Evolutionary conservation across 2,329 filamentous ascomycete genomes (phyloP).

Genomic region (Fusarium albidum): DNA sequence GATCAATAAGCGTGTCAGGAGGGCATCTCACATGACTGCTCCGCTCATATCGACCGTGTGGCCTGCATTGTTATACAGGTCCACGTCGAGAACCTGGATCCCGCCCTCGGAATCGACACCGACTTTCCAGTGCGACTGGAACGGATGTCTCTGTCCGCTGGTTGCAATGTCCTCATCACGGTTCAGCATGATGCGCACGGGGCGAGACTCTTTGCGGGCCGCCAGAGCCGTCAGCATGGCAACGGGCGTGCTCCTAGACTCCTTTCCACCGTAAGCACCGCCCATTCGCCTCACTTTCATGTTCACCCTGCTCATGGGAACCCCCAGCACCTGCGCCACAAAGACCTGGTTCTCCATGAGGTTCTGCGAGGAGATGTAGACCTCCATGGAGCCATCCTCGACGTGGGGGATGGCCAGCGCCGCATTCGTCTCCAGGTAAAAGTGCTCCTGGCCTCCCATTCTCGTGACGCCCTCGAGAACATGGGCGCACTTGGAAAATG

Average conservation of each 20-base stretch:
- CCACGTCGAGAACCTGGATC: slow-evolving; percentile 81
- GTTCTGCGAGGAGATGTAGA: slow-evolving; percentile 88
- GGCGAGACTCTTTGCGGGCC: slow-evolving; percentile 78
- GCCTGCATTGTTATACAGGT: slow-evolving; percentile 86
- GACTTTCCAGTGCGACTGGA: slow-evolving; percentile 86
- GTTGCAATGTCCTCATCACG: slow-evolving; percentile 89
- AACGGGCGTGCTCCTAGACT: slow-evolving; percentile 82
- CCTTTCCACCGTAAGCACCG: slow-evolving; percentile 90
- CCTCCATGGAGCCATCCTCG: slow-evolving; percentile 89
- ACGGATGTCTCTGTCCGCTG: slow-evolving; percentile 87
- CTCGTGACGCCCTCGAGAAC: slow-evolving; percentile 78
- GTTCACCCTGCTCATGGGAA: slow-evolving; percentile 85
- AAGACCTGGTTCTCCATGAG: slow-evolving; percentile 85
- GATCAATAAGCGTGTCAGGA: neutral
- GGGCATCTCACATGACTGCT: slow-evolving; percentile 63
- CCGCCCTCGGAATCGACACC: slow-evolving; percentile 87
- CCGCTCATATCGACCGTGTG: slow-evolving; percentile 71
- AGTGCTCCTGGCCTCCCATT: slow-evolving; percentile 93
- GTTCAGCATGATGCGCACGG: slow-evolving; percentile 89
- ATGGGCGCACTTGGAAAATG: slow-evolving; percentile 76
- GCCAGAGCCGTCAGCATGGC: slow-evolving; percentile 81
- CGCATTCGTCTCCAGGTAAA: slow-evolving; percentile 89
- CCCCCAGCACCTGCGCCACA: slow-evolving; percentile 78
- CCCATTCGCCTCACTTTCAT: slow-evolving; percentile 85
- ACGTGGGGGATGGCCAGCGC: slow-evolving; percentile 81